phyloP scores from a whole-genome alignment of 169 alveolate species.

The Cyclospora cayetanensis region DNA sequence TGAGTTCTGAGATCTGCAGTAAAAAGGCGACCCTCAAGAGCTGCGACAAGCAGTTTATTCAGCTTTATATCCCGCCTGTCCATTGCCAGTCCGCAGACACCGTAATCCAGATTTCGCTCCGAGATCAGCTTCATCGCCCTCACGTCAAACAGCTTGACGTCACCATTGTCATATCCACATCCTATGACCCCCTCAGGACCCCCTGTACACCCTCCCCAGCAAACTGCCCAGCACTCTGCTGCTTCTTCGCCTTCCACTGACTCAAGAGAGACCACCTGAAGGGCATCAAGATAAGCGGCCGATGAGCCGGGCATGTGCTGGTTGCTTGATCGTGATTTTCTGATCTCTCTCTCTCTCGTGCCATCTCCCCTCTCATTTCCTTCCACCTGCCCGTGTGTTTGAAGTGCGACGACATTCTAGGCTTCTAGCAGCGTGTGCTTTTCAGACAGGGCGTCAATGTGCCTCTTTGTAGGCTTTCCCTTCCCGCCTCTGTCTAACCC shows the following conservation, averaged over 20 bases:
- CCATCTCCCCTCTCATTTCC: background rate
- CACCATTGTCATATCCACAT: conserved; percentile 94
- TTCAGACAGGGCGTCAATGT: too few relatives aligned
- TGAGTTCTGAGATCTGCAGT: conserved; percentile 91
- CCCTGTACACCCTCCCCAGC: conserved; percentile 87
- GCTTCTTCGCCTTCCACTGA: conserved; percentile 89
- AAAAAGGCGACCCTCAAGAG: conserved; percentile 90
- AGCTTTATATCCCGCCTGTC: conserved; percentile 90
- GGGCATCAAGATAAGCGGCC: too few relatives aligned
- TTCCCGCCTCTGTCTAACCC: background rate
- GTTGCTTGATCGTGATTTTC: too few relatives aligned
- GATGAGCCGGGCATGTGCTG: too few relatives aligned
- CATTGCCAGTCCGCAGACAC: conserved; percentile 89
- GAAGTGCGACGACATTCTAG: too few relatives aligned
- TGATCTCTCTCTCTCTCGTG: background rate
- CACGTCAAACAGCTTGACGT: conserved; percentile 92
- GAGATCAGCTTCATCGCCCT: conserved; percentile 84
- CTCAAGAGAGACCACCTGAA: conserved; percentile 89
- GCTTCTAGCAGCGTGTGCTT: too few relatives aligned
- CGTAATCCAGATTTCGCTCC: conserved; percentile 92
- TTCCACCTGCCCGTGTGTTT: too few relatives aligned
- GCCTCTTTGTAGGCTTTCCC: background rate
- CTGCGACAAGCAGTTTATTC: conserved; percentile 92
- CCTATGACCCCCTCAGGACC: conserved; percentile 82
- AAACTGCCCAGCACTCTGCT: conserved; percentile 95